Evolutionary conservation across 2,329 filamentous ascomycete species (phyloP).

Genomic region (Karstenula rhodostoma): DNA sequence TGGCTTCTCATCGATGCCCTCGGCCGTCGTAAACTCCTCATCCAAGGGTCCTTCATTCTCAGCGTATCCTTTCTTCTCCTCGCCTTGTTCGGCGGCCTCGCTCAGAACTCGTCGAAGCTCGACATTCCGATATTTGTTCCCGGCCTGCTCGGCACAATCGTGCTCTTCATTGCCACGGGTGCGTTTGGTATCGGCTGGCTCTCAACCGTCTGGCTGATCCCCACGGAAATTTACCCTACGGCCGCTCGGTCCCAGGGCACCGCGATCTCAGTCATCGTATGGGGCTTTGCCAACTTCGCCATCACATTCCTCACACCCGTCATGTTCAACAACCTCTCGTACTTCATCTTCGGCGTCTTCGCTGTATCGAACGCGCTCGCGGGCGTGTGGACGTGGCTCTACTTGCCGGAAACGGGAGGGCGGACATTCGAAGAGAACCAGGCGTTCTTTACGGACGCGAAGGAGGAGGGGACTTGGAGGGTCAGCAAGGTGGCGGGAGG

Average conservation of each 20-base stretch:
- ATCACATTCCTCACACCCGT: conserved; percentile 66
- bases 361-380: conserved; percentile 63
- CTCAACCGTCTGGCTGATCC: conserved; percentile 66
- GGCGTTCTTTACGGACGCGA: conserved; percentile 64
- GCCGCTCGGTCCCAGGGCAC: conserved; percentile 63
- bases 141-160: conserved; percentile 61
- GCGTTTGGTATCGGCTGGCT: conserved; percentile 70
- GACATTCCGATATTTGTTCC: conserved; percentile 53
- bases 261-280: conserved; percentile 63
- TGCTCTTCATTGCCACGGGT: conserved; percentile 65
- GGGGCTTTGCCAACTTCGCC: conserved; percentile 66
- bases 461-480: conserved; percentile 61
- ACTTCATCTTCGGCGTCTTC: conserved; percentile 66
- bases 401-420: conserved; percentile 64
- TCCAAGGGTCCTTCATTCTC: conserved; percentile 61
- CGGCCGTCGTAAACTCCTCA: conserved; percentile 62
- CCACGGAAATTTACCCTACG: conserved; percentile 66
- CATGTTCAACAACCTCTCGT: conserved; percentile 67
- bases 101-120: conserved; percentile 50
- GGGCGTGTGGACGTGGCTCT: conserved; percentile 63
- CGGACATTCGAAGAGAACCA: conserved; percentile 68
- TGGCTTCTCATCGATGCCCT: conserved; percentile 67
- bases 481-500: conserved; percentile 63
- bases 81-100: conserved; percentile 60
- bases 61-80: conserved; percentile 61